Evolutionary conservation across 495 filamentous ascomycete species (phyloP).

Genomic region (Neurospora discreta): DNA sequence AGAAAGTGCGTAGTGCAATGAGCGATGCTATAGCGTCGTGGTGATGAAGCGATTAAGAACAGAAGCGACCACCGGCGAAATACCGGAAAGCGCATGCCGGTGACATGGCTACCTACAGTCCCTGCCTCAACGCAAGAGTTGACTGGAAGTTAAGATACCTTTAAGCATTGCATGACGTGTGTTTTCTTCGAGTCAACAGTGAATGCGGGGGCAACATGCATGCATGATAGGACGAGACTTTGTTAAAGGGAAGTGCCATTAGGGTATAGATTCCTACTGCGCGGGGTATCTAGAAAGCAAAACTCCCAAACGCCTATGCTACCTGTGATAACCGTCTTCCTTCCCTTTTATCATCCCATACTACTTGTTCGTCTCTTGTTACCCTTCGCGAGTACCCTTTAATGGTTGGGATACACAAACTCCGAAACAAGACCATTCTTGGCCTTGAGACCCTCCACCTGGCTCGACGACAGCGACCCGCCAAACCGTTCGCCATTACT

Average conservation of each 20-base stretch:
- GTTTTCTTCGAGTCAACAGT: background rate
- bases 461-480: background rate
- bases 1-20: background rate
- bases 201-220: background rate
- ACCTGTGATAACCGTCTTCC: background rate
- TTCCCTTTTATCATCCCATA: background rate
- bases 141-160: background rate
- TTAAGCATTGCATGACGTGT: background rate
- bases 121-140: background rate
- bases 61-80: background rate
- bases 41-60: background rate
- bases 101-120: background rate
- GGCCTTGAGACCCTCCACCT: background rate
- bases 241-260: background rate
- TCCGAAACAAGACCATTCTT: background rate
- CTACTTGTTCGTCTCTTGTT: background rate
- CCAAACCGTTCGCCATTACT: background rate
- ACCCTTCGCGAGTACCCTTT: background rate
- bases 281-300: background rate
- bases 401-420: background rate
- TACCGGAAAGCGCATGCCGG: background rate
- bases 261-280: background rate
- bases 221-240: no score
- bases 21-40: background rate
- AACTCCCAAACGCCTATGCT: background rate